Evolutionary conservation across 2,329 filamentous ascomycete genomes (phyloP), one percentile per base, ranked within the genome.

Genomic region (Coleophoma cylindrospora): DNA sequence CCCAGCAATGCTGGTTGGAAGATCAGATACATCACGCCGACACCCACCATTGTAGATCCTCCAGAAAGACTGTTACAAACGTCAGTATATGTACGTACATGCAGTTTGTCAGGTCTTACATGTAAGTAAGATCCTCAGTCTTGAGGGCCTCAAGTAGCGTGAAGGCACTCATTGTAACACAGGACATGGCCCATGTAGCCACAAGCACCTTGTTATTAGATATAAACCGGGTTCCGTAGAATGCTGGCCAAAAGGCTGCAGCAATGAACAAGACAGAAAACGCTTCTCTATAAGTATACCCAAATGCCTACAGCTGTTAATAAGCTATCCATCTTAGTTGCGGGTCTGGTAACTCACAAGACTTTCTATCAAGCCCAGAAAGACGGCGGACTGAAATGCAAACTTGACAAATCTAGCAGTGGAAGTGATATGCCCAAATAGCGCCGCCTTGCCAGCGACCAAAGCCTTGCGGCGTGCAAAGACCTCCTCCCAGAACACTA

Each of bases 401-500:
- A 96, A 74, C 27, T 79, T 77, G 19, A 79, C 57, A 32, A 79
- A 69, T 22, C 80, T 81, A 19, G 76, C 72, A 27, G 77, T 70
- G 0, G 85, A 83, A 49, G 78, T 74, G 40, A 91, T 71, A 57
- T 91, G 79, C 1, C 80, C 77, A 57, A 96, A 84, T 9, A 97
- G 72, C 45, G 80, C 75, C 55, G 76, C 77, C 47, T 79, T 75
- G 3, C 91, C 91, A 54, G 83, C 77, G 6, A 71, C 62, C 12
- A 96, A 68, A 40, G 88, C 88, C 43, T 77, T 75, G 50, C 91
- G 80, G 27, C 87, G 82, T 3, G 89, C 88, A 67, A 86, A 92
- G 0, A 96, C 89, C 63, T 96, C 91, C 68, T 96, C 92, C 94
- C 94, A 99, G 71, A 99, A 97, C 50, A 89, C 80, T 2, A 96